Evolutionary conservation across 2,329 filamentous ascomycete genomes (phyloP), one percentile per base, ranked within the genome.

Genomic region (Scedosporium aurantiacum): DNA sequence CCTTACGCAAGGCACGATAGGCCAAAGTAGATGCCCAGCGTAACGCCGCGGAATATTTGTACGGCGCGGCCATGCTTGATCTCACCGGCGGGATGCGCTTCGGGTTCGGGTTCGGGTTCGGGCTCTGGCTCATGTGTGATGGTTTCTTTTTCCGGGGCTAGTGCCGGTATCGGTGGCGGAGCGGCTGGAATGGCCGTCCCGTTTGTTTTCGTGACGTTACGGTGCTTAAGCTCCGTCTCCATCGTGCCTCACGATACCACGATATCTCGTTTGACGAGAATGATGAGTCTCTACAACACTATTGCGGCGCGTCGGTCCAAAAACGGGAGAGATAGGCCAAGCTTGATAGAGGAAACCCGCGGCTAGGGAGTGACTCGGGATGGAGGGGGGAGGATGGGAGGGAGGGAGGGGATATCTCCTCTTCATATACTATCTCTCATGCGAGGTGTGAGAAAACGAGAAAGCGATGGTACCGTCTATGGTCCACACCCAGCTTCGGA

Each of bases 11-110:
- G 40, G 63, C 75, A 77, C 64, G 79, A 78, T 16, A 69, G 67
- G 16, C 74, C 65, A 67, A 86, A 85, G 69, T 84, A 86, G 63
- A 80, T 40, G 23, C 68, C 70, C 63, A 84, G 78, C 8, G 76
- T 73, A n/a, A 80, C 59, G 45, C 78, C 78, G n/a, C 84, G 78
- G 45, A 85, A 58, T 25, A 79, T 66, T 66, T 83, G 80, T 63
- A 79, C 75, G 14, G 76, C 66, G 7, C 72, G 70, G 57, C 81
- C 78, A 71, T 86, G 77, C 63, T 80, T 77, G 60, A 76, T 71
- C 61, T 78, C 77, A n/a, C 83, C 83, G 1, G 81, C 82, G 0
- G 82, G 82, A 68, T 86, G 82, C 37, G 65, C 64, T 60, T 65
- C 62, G 16, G 61, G 25, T 32, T 50, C 59, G n/a, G 61, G n/a